Evolutionary conservation across 352 stramenopile species (phyloP).

Genomic region (Pythium pyrilobum): DNA sequence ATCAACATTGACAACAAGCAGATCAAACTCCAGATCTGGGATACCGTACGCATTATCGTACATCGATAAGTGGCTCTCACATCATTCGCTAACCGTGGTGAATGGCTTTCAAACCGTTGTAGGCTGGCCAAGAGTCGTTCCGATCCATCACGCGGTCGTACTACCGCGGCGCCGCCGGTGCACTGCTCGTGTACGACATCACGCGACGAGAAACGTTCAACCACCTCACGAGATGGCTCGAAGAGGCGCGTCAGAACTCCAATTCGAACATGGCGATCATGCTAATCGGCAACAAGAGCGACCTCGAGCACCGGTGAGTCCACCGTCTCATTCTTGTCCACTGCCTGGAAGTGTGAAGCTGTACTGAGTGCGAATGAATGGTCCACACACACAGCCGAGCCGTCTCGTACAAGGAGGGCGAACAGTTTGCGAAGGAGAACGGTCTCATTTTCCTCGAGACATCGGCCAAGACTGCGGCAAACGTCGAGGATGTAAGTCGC

Average conservation of each 20-base stretch:
- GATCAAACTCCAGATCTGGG: slow-evolving; percentile 98
- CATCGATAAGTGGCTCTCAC: no score
- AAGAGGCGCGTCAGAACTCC: slow-evolving; percentile 97
- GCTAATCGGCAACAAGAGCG: slow-evolving; percentile 98
- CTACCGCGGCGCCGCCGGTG: slow-evolving; percentile 96
- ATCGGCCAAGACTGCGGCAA: slow-evolving; percentile 97
- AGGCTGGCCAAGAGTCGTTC: slow-evolving; percentile 99
- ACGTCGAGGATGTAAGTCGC: slow-evolving; percentile 95
- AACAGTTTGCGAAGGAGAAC: slow-evolving; percentile 98
- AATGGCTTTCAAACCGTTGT: no score
- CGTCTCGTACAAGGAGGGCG: slow-evolving; percentile 97
- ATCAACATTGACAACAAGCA: slow-evolving; percentile 98
- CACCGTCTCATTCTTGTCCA: background rate
- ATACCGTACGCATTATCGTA: slow-evolving; percentile 88
- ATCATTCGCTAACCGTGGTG: no score
- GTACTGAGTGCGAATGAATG: no score
- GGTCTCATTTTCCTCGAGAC: slow-evolving; percentile 99
- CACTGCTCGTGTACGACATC: slow-evolving; percentile 99
- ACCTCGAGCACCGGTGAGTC: slow-evolving; percentile 89
- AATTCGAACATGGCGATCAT: slow-evolving; percentile 99
- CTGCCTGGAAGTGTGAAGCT: background rate
- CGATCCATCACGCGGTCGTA: slow-evolving; percentile 99
- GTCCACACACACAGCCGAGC: slow-evolving; percentile 80
- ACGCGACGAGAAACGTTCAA: slow-evolving; percentile 99
- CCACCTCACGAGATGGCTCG: slow-evolving; percentile 97